A percentile compares a stretch with the other conserved stretches of the same genome.
phyloP scores from a whole-genome alignment of 441 rosid species.

The Adansonia rubrostipa region DNA sequence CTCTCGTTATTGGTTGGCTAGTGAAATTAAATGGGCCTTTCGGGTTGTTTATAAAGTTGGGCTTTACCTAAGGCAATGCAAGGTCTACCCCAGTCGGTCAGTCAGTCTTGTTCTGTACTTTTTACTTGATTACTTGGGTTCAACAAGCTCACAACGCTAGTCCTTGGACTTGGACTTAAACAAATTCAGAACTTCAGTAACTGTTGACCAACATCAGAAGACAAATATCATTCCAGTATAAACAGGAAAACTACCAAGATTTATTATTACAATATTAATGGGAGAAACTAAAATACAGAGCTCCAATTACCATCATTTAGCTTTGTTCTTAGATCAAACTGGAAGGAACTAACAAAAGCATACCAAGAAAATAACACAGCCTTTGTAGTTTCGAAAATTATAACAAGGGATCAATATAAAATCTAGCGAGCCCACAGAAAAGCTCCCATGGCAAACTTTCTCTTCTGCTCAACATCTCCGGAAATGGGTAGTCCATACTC shows the following conservation, averaged over 20 bases:
- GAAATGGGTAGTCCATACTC: constrained; percentile 45
- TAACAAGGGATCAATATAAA: not conserved
- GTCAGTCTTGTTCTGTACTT: not conserved
- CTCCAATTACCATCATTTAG: not conserved
- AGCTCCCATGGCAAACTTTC: constrained; percentile 51
- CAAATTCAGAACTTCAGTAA: constrained; percentile 2
- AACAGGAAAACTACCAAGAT: constrained; percentile 5
- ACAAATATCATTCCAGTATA: not conserved
- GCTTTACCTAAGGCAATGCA: not conserved
- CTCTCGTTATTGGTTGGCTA: not conserved
- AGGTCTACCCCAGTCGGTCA: not conserved
- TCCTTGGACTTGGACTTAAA: not conserved
- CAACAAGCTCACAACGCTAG: not conserved
- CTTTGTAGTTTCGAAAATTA: not conserved
- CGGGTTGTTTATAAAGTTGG: not conserved
- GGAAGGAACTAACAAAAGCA: constrained; percentile 5
- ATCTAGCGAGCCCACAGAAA: constrained; percentile 45
- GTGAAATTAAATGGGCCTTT: not conserved
- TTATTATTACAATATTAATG: not conserved
- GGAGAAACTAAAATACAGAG: not conserved
- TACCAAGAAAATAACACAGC: not conserved
- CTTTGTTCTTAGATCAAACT: constrained; percentile 7
- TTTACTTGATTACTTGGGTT: not conserved
- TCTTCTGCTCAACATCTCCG: constrained; percentile 47
- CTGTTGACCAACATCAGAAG: not conserved